Percentiles rank a stretch among this genome's conserved stretches.
Conservation (phyloP, 176 grass and related monocot species). For the Hyparrhenia diplandra region DNA sequence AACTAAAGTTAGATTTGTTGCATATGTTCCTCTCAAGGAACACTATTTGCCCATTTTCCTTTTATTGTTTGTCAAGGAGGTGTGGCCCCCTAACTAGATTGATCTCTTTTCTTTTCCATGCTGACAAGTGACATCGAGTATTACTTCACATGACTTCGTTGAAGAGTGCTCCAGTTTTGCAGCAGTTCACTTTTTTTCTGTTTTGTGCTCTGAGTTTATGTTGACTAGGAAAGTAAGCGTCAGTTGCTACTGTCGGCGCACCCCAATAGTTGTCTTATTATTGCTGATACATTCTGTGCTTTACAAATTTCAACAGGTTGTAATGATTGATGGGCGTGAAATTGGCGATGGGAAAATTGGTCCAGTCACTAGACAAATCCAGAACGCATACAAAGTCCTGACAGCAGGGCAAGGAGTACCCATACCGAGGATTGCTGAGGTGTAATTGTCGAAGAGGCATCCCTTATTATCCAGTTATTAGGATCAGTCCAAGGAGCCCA, state of each 20-base stretch:
- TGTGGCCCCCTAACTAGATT: neutral
- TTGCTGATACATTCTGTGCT: conserved; percentile 25
- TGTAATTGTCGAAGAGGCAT: conserved; percentile 11
- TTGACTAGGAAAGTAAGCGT: neutral
- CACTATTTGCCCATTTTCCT: neutral
- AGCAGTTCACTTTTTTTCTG: neutral
- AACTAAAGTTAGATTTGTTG: conserved; percentile 1
- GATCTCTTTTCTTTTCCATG: neutral
- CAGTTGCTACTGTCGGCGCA: neutral
- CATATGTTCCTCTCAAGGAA: neutral
- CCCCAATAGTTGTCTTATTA: neutral
- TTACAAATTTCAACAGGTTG: conserved; percentile 57
- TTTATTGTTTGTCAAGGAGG: neutral
- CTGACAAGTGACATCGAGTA: conserved; percentile 6
- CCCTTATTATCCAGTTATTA: neutral
- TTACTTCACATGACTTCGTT: neutral
- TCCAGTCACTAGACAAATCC: conserved; percentile 69
- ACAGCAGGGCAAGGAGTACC: conserved; percentile 68
- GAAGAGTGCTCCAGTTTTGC: neutral
- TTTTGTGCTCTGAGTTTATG: neutral
- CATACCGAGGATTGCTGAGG: conserved; percentile 41
- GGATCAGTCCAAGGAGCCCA: neutral
- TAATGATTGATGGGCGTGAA: conserved; percentile 73
- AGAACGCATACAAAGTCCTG: conserved; percentile 69
- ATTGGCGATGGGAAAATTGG: conserved; percentile 74